Base-by-base conservation (phyloP, 805 yeast species). In the Candida khao-thaluensis region DNA sequence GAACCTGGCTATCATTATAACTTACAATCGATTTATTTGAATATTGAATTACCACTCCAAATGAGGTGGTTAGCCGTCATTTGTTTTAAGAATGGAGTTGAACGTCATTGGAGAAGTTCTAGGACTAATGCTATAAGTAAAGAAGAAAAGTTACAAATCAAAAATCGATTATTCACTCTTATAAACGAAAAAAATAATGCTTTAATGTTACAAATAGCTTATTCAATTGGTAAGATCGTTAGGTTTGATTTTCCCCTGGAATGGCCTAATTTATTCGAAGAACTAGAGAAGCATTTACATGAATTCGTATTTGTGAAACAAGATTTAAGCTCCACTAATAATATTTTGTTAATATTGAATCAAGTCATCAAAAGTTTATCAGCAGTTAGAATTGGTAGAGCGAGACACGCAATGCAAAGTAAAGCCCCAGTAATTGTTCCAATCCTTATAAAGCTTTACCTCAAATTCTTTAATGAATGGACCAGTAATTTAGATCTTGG, bases 1-100 rank as follows among this genome's bases (percentile, higher is more conserved):
- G 66, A 64, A 15, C 76, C 79, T 2, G 86, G 87, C 1, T 82
- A 69, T 51, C 82, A 80, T 54, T 70, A 56, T 37, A 49, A 69
- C 10, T 59, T 83, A 12, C 90, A 81, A 57, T 71, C 67, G 12
- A 49, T 69, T 5, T 90, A 86, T 57, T 64, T 78, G 39, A 82
- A 85, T 45, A 54, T 69, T 3, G 71, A 79, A 0, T 50, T 76
- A 12, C 74, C 89, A 0, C 60, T 83, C 21, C 85, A 84, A 42
- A 66, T 79, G 6, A 69, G 98, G 52, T 89, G 96, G 95, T 65
- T 90, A 17, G 89, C 95, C 0, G 72, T 88, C 1, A 91, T 91
- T 29, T 85, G 84, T 47, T 79, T 91, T 60, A 91, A 93, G 54
- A 91, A 91, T 59, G 95, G 95, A 1, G 69, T 88, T 15, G 95